These are phyloP conservation scores for Populus nigra DNA, from an alignment of 345 rosid species.

Conservation along the genomic window DNA sequence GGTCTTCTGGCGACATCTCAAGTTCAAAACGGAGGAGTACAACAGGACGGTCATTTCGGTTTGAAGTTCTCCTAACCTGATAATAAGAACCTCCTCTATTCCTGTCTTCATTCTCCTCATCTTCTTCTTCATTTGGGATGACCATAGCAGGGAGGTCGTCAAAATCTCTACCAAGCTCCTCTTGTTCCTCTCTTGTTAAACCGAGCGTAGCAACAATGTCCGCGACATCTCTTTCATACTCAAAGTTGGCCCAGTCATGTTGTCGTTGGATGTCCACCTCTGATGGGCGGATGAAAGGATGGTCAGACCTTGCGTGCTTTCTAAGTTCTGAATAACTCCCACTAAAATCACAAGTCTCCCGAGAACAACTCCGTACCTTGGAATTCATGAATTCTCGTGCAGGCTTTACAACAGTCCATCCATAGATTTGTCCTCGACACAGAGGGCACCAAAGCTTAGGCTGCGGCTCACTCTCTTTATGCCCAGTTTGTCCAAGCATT, in stretches of 20 bases:
- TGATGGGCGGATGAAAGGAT: slow-evolving; percentile 72
- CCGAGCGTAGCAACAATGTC: slow-evolving; percentile 50
- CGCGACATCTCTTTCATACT: slow-evolving; percentile 72
- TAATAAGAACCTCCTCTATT: background rate
- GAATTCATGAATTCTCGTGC: slow-evolving; percentile 71
- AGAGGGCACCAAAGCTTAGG: slow-evolving; percentile 66
- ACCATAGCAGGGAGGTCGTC: background rate
- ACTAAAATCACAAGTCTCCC: slow-evolving; percentile 66
- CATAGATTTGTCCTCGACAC: slow-evolving; percentile 68
- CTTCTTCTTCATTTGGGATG: background rate
- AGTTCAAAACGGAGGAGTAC: background rate
- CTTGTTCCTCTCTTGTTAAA: background rate
- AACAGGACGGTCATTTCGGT: background rate
- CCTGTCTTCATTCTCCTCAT: background rate
- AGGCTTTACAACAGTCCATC: slow-evolving; percentile 72
- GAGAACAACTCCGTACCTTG: slow-evolving; percentile 75
- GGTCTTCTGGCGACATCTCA: background rate
- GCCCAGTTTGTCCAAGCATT: background rate
- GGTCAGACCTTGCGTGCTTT: slow-evolving; percentile 79
- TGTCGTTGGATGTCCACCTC: slow-evolving; percentile 84
- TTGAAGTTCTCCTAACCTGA: background rate
- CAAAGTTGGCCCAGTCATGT: slow-evolving; percentile 80
- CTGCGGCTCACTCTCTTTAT: slow-evolving; percentile 34
- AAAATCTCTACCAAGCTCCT: background rate
- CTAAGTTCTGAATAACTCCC: slow-evolving; percentile 87